Base-by-base conservation (phyloP, 169 alveolate species). In the Cardiosporidium cionae region DNA sequence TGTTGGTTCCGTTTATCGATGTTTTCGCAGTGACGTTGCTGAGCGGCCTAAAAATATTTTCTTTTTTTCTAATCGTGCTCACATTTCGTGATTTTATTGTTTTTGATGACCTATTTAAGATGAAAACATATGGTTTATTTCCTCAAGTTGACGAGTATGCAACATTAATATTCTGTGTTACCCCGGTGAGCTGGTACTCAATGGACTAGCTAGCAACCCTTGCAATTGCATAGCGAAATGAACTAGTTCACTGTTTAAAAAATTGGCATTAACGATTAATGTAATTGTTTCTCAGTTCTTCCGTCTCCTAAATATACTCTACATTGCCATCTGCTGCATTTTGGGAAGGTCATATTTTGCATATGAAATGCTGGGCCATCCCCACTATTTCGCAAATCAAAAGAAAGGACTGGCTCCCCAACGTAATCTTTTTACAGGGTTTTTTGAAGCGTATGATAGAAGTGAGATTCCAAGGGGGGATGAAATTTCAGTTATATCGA, bases 61-160 rank as follows among this genome's bases (percentile, higher is more conserved):
- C 78, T 37, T 71, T 71, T 64, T 71, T 22, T 31, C 69, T 52
- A n/a, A 25, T 32, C 4, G 63, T 71, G 32, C 62, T 71, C 9
- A 29, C 78, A 37, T 71, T 71, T 29, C 65, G 78, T 27, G 78
- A 71, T 28, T 71, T 71, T 7, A 70, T 69, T 25, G 78, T 71
- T 29, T 71, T 71, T 44, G 25, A 44, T 2, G 68, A 71, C 27
- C 3, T 25, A 27, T 65, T 71, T 52, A 58, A 53, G 35, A 28
- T 52, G 27, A 64, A 58, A 63, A 27, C 68, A 4, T 7, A 32
- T 7, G 53, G 53, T 29, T 0, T 3, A 6, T 53, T 71, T n/a
- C 34, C 44, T n/a, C 52, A 31, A 34, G 6, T 71, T 2, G 78
- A 64, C 33, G 34, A 23, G 25, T 71, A 71, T 44, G 65, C 52